phyloP scores from a whole-genome alignment of 768 basidiomycete genomes.

The Cubamyces sp. region DNA sequence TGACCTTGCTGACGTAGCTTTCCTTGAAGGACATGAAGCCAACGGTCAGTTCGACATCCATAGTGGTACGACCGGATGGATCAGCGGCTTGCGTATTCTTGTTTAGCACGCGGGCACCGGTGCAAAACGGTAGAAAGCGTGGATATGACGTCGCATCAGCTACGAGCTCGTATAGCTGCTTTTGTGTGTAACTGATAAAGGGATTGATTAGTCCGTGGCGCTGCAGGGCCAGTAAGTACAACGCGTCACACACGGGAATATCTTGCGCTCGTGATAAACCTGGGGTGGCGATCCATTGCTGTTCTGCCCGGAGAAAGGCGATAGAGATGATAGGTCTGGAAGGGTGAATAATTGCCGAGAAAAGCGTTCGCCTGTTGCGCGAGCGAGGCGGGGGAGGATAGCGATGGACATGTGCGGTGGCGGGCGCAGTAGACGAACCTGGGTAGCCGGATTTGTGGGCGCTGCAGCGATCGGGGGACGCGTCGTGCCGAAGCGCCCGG shows the following conservation, averaged over 20 bases:
- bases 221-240: constrained; percentile 2
- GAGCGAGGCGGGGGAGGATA: constrained; percentile 24
- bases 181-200: constrained; percentile 66
- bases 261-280: constrained; percentile 80
- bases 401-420: constrained; percentile 12
- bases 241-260: constrained; percentile 77
- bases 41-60: constrained; percentile 87
- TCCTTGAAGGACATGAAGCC: constrained; percentile 89
- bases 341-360: constrained; percentile 40
- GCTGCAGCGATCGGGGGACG: neutral
- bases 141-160: constrained; percentile 87
- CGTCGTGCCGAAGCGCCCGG: constrained; percentile 8
- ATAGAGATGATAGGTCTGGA: constrained; percentile 50
- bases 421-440: neutral
- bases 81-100: constrained; percentile 27
- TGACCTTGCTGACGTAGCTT: constrained; percentile 85
- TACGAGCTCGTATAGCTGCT: constrained; percentile 84
- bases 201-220: constrained; percentile 17
- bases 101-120: constrained; percentile 64
- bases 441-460: constrained; percentile 4
- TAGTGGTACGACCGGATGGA: constrained; percentile 38
- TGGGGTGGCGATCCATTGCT: constrained; percentile 48
- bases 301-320: constrained; percentile 39
- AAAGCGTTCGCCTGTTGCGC: constrained; percentile 4
- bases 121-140: constrained; percentile 89